Conservation (phyloP, 2,329 filamentous ascomycete genomes). For the Fusarium multiceps region DNA sequence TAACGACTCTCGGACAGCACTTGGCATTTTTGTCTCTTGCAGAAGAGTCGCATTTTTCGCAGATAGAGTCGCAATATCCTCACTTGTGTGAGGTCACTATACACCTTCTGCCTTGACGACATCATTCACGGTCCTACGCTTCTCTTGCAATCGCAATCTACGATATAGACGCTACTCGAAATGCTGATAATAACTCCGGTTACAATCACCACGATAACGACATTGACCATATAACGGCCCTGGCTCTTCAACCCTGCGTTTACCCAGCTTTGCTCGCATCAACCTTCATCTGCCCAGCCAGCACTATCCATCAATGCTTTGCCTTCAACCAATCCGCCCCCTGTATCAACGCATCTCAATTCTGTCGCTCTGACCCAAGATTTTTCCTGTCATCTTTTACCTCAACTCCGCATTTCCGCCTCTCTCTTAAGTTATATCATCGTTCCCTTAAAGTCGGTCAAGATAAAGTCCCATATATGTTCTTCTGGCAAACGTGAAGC, state of each 20-base stretch:
- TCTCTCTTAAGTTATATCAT: conserved; percentile 10
- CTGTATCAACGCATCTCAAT: conserved; percentile 29
- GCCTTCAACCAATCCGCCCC: conserved; percentile 28
- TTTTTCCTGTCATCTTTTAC: conserved; percentile 23
- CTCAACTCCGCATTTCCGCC: conserved; percentile 23
- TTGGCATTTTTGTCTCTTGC: conserved; percentile 24
- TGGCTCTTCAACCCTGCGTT: conserved; percentile 23
- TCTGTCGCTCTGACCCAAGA: conserved; percentile 12
- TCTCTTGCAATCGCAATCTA: conserved; percentile 14
- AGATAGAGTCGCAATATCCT: conserved; percentile 5
- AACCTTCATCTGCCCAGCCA: conserved; percentile 21
- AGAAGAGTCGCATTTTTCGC: conserved; percentile 1
- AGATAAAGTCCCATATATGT: neutral
- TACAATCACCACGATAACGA: conserved; percentile 25
- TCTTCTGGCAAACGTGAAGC: neutral
- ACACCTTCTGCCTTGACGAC: neutral
- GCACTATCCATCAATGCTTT: conserved; percentile 17
- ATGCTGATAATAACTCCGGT: conserved; percentile 18
- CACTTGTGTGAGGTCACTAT: conserved; percentile 11
- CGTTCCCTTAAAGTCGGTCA: conserved; percentile 10
- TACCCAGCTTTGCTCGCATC: conserved; percentile 37
- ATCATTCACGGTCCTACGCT: conserved; percentile 1
- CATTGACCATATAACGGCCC: conserved; percentile 31
- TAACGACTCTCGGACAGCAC: conserved; percentile 36
- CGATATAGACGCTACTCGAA: conserved; percentile 9